A percentile compares a stretch with the other conserved stretches of the same genome.
Evolutionary conservation across 768 basidiomycete genomes (phyloP).

Genomic region (Tricholoma hemisulphureum): DNA sequence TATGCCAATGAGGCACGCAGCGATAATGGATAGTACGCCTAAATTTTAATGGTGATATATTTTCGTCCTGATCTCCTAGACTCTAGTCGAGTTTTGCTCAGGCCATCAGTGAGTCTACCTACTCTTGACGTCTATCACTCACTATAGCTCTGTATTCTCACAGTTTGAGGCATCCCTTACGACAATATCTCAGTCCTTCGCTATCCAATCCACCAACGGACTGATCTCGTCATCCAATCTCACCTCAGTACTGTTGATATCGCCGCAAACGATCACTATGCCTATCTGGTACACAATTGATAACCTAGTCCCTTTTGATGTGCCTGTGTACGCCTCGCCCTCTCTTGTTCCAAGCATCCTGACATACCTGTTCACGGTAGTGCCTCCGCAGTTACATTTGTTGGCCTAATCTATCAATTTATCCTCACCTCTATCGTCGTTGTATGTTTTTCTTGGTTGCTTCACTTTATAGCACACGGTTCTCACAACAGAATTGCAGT

Average conservation of each 20-base stretch:
- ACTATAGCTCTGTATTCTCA: not conserved
- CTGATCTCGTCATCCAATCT: conserved; percentile 16
- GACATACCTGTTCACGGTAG: conserved; percentile 38
- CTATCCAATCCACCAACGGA: not conserved
- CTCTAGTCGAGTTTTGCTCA: not conserved
- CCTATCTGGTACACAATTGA: conserved; percentile 48
- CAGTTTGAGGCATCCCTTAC: not conserved
- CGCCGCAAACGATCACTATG: conserved; percentile 48
- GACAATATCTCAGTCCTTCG: not conserved
- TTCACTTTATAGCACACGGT: not conserved
- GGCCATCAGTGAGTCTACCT: not conserved
- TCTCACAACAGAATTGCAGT: conserved; percentile 17
- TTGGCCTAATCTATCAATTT: conserved; percentile 55
- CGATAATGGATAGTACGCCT: not conserved
- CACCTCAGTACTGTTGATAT: conserved; percentile 38
- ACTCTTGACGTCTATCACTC: not conserved
- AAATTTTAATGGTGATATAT: not conserved
- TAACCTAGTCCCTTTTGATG: conserved; percentile 60
- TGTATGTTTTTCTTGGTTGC: conserved; percentile 22
- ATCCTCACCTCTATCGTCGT: conserved; percentile 44
- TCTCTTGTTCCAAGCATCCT: not conserved
- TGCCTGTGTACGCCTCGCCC: conserved; percentile 51
- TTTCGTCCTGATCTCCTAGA: not conserved
- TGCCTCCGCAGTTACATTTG: conserved; percentile 52
- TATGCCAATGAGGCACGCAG: not conserved